Evolutionary conservation across 176 grass and related monocot genomes (phyloP), one percentile per base, ranked within the genome.

Genomic region (Rhynchospora tenuis): DNA sequence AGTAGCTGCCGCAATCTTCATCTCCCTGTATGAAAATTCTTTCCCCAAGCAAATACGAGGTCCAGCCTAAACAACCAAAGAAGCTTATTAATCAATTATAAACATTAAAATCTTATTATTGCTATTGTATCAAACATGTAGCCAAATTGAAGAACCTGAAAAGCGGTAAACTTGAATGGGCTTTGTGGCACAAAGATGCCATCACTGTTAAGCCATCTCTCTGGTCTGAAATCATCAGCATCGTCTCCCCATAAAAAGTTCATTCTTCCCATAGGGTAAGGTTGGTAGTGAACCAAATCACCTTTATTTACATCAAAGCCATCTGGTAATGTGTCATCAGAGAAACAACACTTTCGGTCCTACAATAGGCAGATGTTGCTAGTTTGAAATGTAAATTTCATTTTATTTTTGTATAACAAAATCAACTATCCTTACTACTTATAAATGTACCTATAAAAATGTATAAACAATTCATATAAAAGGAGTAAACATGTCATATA

Each of bases 21-120:
- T 97, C 86, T 97, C 86, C 26, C 92, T 89, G 59, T 94, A 97
- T 3, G 94, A 91, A 28, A 97, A 97, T n/a, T 94, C 94, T 83
- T 89, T 97, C 2, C 94, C 94, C 80, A 97, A 73, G 57, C 94
- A 97, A 15, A 97, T 83, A 5, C 94, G 86, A 73, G 92, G 92
- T 7, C 94, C 94, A 0, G 92, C 94, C 94, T 90, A 64, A 13
- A 5, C 2, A 38, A 69, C 9, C 72, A 70, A 8, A 88, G 0
- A 7, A 20, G 3, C 70, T 59, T 19, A 76, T n/a, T 14, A 19
- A 42, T 85, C 3, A 1, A 33, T 33, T 54, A 85, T 7, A 59
- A 10, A 6, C 51, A 9, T 29, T 77, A 6, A 29, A 5, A 60
- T 17, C 10, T 26, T 6, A 5, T 7, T 19, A 7, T 9, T 28